phyloP scores from a whole-genome alignment of 345 rosid genomes.

The Hypericum perforatum region DNA sequence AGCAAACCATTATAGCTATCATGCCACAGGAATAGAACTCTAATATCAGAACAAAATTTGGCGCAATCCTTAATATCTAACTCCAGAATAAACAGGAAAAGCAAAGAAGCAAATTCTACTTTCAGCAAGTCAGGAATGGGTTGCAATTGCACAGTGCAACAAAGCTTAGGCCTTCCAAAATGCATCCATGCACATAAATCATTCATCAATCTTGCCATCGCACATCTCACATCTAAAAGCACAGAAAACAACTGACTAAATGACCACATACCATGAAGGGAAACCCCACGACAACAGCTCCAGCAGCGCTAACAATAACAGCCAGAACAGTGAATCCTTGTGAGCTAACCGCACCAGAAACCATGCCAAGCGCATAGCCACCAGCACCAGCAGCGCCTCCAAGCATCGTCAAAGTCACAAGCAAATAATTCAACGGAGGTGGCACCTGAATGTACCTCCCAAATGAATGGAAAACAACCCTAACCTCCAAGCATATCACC shows the following conservation, averaged over 20 bases:
- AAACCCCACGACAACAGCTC: conserved; percentile 87
- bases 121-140: too few species aligned
- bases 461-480: conserved; percentile 91
- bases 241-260: neutral
- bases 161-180: too few species aligned
- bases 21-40: too few species aligned
- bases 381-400: conserved; percentile 94
- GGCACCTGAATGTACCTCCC: conserved; percentile 96
- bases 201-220: too few species aligned
- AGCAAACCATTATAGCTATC: too few species aligned
- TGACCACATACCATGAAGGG: conserved; percentile 63
- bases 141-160: too few species aligned
- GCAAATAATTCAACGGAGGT: conserved; percentile 73
- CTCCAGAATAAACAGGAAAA: too few species aligned
- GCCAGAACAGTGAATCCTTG: conserved; percentile 63
- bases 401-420: conserved; percentile 80
- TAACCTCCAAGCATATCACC: conserved; percentile 82
- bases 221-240: too few species aligned
- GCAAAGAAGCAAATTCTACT: too few species aligned
- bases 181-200: too few species aligned
- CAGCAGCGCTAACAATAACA: conserved; percentile 82
- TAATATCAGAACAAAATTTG: too few species aligned
- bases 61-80: too few species aligned
- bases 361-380: conserved; percentile 75
- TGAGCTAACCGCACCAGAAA: conserved; percentile 75